phyloP scores from a whole-genome alignment of 345 rosid species.

The Arabis alpina region DNA sequence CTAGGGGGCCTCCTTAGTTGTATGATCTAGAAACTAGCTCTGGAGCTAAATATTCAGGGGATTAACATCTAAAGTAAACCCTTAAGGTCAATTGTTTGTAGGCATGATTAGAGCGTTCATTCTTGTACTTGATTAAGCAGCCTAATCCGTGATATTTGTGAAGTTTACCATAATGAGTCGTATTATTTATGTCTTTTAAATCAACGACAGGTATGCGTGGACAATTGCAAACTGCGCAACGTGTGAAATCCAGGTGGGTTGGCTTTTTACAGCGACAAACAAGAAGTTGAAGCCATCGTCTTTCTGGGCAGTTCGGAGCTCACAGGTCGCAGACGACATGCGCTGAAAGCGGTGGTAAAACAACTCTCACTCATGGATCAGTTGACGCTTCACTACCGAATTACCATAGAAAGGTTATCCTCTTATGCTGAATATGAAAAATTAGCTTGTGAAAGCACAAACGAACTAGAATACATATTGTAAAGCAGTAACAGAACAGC shows the following conservation, averaged over 20 bases:
- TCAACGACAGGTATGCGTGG: constrained; percentile 83
- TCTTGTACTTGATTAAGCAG: background rate
- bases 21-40: constrained; percentile 6
- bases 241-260: constrained; percentile 75
- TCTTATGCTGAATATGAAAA: constrained; percentile 30
- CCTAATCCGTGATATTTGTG: background rate
- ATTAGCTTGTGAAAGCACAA: constrained; percentile 31
- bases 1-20: background rate
- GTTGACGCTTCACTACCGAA: background rate
- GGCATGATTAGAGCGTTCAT: constrained; percentile 5
- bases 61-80: background rate
- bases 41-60: background rate
- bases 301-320: constrained; percentile 88
- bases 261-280: constrained; percentile 84
- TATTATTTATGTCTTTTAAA: constrained; percentile 7
- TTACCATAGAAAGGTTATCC: background rate
- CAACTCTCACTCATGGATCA: constrained; percentile 4
- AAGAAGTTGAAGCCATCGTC: constrained; percentile 72
- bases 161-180: background rate
- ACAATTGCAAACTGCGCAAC: constrained; percentile 57
- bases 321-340: constrained; percentile 68
- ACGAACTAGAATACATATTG: background rate
- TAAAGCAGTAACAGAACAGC: constrained; percentile 2
- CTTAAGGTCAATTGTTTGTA: constrained; percentile 3
- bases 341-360: constrained; percentile 15